Conservation (phyloP, 1,284 basidiomycete species). For the Tilletiaria anomala region DNA sequence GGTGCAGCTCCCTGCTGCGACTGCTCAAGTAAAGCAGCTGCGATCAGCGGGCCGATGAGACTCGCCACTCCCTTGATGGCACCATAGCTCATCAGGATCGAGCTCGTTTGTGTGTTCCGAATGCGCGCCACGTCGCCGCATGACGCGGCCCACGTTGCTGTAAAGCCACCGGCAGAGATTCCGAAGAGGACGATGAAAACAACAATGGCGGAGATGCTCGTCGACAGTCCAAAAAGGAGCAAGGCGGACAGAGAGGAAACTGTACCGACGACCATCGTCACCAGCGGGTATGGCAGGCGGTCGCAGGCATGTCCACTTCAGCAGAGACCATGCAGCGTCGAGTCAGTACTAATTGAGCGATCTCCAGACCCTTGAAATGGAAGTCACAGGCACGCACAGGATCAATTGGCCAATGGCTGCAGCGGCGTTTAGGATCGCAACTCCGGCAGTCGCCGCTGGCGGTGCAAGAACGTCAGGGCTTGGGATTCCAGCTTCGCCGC, state of each 20-base stretch:
- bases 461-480: too few species aligned
- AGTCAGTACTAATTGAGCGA: too few species aligned
- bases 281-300: not conserved
- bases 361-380: too few species aligned
- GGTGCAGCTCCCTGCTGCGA: too few species aligned
- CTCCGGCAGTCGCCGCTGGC: not conserved
- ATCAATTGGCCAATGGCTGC: not conserved
- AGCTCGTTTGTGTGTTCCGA: not conserved
- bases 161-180: not conserved
- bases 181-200: not conserved
- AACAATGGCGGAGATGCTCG: not conserved
- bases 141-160: not conserved
- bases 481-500: too few species aligned
- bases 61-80: not conserved
- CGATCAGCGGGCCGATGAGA: not conserved
- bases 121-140: not conserved
- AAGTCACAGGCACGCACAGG: not conserved
- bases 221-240: conserved; percentile 3
- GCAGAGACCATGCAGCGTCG: too few species aligned
- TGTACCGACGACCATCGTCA: too few species aligned
- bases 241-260: conserved; percentile 7
- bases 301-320: too few species aligned
- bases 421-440: not conserved
- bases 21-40: not conserved
- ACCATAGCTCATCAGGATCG: not conserved